phyloP scores from a whole-genome alignment of 805 yeast species.

The Suhomyces sp. region DNA sequence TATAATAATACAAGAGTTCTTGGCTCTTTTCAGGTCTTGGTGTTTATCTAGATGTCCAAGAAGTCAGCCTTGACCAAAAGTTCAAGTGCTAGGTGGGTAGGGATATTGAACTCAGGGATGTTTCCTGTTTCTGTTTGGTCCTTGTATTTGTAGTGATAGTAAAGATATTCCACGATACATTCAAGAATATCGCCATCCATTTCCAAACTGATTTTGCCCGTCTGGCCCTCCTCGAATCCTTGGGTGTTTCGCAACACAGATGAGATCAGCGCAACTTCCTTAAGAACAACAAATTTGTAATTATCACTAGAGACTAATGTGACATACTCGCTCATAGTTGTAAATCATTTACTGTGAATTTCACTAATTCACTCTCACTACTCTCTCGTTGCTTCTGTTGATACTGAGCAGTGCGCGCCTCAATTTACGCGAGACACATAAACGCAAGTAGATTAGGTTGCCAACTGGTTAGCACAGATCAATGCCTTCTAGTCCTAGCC shows the following conservation, averaged over 20 bases:
- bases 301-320: constrained; percentile 74
- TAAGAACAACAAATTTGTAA: constrained; percentile 54
- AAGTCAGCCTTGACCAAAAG: constrained; percentile 90
- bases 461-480: neutral
- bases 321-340: constrained; percentile 36
- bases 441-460: neutral
- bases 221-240: constrained; percentile 55
- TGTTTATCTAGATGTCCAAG: constrained; percentile 51
- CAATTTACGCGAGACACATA: neutral
- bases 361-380: neutral
- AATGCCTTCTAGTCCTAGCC: constrained; percentile 37
- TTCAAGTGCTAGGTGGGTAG: constrained; percentile 92
- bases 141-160: constrained; percentile 68
- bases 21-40: neutral
- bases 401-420: neutral
- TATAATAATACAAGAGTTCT: no score
- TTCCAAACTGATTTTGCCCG: constrained; percentile 56
- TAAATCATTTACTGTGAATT: neutral
- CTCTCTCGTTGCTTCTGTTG: neutral
- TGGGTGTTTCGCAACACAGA: constrained; percentile 49
- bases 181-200: constrained; percentile 70
- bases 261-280: constrained; percentile 78
- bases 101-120: constrained; percentile 84
- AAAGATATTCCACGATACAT: constrained; percentile 80
- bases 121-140: constrained; percentile 49